These are phyloP conservation scores for Russula sp. DNA, from an alignment of 768 basidiomycete genomes.

Conservation along the genomic window DNA sequence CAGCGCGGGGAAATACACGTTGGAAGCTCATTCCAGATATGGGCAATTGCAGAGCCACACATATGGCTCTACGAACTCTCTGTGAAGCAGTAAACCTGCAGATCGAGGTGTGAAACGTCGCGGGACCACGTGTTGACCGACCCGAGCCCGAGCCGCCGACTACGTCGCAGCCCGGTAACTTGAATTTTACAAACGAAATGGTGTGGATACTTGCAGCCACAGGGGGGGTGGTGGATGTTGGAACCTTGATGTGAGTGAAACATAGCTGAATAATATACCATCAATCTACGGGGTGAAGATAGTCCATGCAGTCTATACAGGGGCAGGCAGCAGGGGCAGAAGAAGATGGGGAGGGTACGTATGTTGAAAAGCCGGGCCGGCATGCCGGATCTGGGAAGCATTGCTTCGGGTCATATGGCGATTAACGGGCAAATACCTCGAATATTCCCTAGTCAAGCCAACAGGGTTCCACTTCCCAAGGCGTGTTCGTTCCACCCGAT, in stretches of 20 bases:
- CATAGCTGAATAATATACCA: conserved; percentile 1
- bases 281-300: neutral
- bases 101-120: too few species aligned
- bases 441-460: conserved; percentile 19
- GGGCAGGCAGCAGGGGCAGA: neutral
- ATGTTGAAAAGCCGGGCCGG: conserved; percentile 10
- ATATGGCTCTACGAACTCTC: neutral
- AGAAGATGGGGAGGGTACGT: neutral
- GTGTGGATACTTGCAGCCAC: neutral
- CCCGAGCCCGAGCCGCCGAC: too few species aligned
- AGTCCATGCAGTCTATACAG: neutral
- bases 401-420: neutral
- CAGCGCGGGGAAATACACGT: conserved; percentile 9
- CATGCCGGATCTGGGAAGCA: neutral
- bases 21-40: neutral
- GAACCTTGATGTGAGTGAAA: neutral
- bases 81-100: neutral
- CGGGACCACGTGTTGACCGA: too few species aligned
- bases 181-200: neutral
- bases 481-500: neutral
- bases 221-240: neutral
- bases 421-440: conserved; percentile 13
- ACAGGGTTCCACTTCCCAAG: conserved; percentile 12
- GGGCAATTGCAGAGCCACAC: neutral
- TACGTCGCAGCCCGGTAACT: neutral